Evolutionary conservation across 306 rosid genomes (phyloP), one percentile per base, ranked within the genome.

Genomic region (Casuarina equisetifolia): DNA sequence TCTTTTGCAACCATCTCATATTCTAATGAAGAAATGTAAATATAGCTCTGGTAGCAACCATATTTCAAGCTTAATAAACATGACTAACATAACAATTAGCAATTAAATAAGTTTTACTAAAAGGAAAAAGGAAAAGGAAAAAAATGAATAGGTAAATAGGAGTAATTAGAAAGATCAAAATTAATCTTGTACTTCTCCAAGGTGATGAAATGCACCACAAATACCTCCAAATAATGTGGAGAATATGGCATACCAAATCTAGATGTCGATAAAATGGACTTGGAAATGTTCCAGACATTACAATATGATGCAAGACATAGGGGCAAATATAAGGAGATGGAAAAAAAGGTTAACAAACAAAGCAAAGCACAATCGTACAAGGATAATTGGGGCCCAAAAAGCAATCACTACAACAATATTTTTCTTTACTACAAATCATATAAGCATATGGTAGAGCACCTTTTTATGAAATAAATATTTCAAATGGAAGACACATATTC

Each of bases 241-340:
- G 88, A 90, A 95, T 84, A 95, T 95, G 76, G 97, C 98, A 83
- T 95, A 95, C 98, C 98, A 95, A 74, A 95, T 95, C 78, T 95
- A 97, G 76, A 96, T 81, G 87, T 95, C 98, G 97, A 95, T 95
- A 84, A 94, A 94, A 79, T 94, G 92, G 70, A 94, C 98, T 97
- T 94, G 48, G 54, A 82, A 53, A 40, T 53, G 45, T 12, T 11
- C 69, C 71, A 10, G 39, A 61, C 64, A 43, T 57, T 36, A 61
- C 73, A 58, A 32, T 40, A 76, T 15, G 52, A 46, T 11, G 38
- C 17, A 39, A 44, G 19, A 69, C n/a, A 36, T 7, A 1, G 36
- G n/a, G 38, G 43, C 46, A 5, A 9, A 39, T 12, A 25, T 0
- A 15, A 8, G 58, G 15, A 48, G n/a, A 25, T 25, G 25, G 75